Base-by-base conservation (phyloP, 1,139 yeast genomes). In the Kluyveromyces sp. region DNA sequence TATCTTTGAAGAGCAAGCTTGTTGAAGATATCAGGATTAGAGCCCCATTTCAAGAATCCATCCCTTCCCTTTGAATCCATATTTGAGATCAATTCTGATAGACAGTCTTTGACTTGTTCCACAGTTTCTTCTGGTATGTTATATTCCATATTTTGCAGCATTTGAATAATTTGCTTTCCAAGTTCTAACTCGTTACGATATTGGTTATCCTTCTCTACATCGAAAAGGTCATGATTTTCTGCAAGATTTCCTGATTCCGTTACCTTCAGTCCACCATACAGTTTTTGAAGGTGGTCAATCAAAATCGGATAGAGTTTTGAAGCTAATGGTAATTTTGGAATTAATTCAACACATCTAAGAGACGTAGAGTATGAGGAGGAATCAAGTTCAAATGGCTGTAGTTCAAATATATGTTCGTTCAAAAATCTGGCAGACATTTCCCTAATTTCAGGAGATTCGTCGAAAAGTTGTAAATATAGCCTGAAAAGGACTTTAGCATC, bases 381-480 rank as follows among this genome's bases (percentile, higher is more conserved):
- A 6, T 25, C 15, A 4, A 37, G n/a, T 21, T 37, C 31, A 7
- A n/a, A 26, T 27, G 10, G 31, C 27, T 4, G 6, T 4, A 27
- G 4, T 8, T 37, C n/a, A 10, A 50, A 37, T 15, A 53, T 37
- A 7, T 39, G 31, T 10, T 46, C 29, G 3, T 68, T 61, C 10
- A 75, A 51, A 46, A 63, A 65, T 2, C 52, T 39, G 0, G 79
- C 64, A 0, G 78, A 70, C 3, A 57, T 29, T 1, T 54, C 51
- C 54, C 84, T 65, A 8, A 79, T 66, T 7, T 67, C 73, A 6
- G 69, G 73, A 52, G 81, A 86, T 56, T 83, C 92, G 60, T 84
- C 94, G 45, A 71, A 68, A 15, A 81, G 60, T 49, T 69, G 74
- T 15, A 61, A 57, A 50, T 68, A 71, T 1, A 78, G 55, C 8